Conservation (phyloP, 306 rosid genomes). For the Pyrus communis region DNA sequence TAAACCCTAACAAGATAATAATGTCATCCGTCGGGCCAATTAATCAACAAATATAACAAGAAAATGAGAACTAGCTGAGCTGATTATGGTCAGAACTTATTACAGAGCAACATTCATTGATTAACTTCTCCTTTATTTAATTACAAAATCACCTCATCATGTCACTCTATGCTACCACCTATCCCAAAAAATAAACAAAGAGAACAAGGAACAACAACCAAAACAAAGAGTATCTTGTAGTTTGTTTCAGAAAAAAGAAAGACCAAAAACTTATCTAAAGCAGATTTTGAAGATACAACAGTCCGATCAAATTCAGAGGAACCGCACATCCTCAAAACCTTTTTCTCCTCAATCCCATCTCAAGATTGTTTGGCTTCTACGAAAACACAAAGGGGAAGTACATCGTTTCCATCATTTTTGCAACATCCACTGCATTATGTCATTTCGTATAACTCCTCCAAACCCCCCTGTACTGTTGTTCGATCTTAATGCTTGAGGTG, state of each 20-base stretch:
- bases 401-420: constrained; percentile 20
- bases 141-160: background rate
- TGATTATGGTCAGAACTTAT: background rate
- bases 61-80: background rate
- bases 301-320: background rate
- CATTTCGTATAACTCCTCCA: constrained; percentile 53
- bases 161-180: background rate
- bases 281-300: background rate
- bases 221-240: background rate
- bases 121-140: background rate
- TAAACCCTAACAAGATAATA: too few species aligned
- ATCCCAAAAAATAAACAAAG: background rate
- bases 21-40: too few species aligned
- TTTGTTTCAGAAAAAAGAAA: background rate
- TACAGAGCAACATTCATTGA: background rate
- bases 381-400: background rate
- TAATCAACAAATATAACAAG: too few species aligned
- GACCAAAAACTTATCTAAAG: background rate
- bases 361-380: background rate
- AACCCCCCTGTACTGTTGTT: constrained; percentile 28
- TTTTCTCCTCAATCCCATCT: background rate
- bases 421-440: constrained; percentile 73
- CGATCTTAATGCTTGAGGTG: constrained; percentile 24
- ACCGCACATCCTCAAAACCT: background rate
- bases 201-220: background rate